Evolutionary conservation across 352 stramenopile species (phyloP).

Genomic region (Albugo laibachii): DNA sequence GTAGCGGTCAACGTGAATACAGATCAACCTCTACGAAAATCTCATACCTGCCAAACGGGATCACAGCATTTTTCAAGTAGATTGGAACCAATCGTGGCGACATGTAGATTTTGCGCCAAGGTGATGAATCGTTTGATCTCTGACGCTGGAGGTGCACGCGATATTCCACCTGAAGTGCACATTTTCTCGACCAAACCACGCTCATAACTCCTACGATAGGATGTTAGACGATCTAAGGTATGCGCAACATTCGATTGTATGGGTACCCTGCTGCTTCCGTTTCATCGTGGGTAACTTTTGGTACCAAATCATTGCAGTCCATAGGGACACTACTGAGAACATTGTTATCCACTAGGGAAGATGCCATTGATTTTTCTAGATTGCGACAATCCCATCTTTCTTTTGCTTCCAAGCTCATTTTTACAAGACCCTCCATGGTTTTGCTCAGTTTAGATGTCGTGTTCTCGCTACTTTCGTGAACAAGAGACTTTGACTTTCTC

Average conservation of each 20-base stretch:
- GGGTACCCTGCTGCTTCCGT: too few relatives aligned
- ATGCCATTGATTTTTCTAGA: conserved; percentile 81
- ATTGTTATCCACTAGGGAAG: conserved; percentile 71
- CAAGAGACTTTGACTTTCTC: too few relatives aligned
- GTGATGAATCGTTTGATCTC: conserved; percentile 70
- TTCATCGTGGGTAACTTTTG: conserved; percentile 3
- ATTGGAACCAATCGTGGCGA: conserved; percentile 64
- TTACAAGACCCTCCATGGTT: conserved; percentile 54
- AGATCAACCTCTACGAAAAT: too few relatives aligned
- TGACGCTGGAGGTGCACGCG: conserved; percentile 48
- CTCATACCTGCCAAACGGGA: conserved; percentile 24
- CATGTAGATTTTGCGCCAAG: conserved; percentile 63
- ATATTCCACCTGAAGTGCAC: conserved; percentile 50
- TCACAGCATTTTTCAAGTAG: conserved; percentile 75
- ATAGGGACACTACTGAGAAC: conserved; percentile 40
- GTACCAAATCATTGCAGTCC: conserved; percentile 46
- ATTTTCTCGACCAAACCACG: conserved; percentile 70
- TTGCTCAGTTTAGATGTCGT: conserved; percentile 45
- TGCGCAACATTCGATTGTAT: conserved; percentile 1
- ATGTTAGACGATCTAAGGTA: conserved; percentile 7
- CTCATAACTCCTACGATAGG: conserved; percentile 42
- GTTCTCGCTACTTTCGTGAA: background rate
- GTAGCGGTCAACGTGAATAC: background rate
- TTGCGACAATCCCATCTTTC: conserved; percentile 75
- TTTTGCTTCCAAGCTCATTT: conserved; percentile 50